Percentiles rank a stretch among this genome's conserved stretches.
Evolutionary conservation across 2,329 filamentous ascomycete species (phyloP).

Genomic region (Acephala macrosclerotiorum): DNA sequence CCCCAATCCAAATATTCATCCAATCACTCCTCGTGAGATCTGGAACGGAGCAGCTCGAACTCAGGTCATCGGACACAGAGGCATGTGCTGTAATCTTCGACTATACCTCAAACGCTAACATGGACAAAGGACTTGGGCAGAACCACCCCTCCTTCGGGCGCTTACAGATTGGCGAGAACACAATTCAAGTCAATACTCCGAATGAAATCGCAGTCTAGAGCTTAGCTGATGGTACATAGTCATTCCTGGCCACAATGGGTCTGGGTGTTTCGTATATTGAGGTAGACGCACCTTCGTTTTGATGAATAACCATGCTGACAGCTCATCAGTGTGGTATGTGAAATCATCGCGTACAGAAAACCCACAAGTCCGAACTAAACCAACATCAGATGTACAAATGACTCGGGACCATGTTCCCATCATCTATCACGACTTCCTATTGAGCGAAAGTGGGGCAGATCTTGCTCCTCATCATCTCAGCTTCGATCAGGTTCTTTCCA

Average conservation of each 20-base stretch:
- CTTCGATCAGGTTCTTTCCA: constrained; percentile 20
- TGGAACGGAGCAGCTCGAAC: constrained; percentile 16
- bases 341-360: too few species aligned
- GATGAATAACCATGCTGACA: too few species aligned
- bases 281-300: too few species aligned
- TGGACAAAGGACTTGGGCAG: constrained; percentile 17
- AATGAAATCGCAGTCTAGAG: too few species aligned
- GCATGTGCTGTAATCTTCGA: neutral
- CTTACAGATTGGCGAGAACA: constrained; percentile 27
- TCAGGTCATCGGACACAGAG: constrained; percentile 26
- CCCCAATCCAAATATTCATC: constrained; percentile 2
- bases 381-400: too few species aligned
- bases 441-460: constrained; percentile 27
- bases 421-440: constrained; percentile 29
- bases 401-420: constrained; percentile 28
- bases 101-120: constrained; percentile 16
- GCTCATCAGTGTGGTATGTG: too few species aligned
- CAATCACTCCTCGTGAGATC: neutral
- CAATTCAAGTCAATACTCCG: constrained; percentile 19
- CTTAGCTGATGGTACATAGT: constrained; percentile 16
- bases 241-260: constrained; percentile 20
- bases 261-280: constrained; percentile 24
- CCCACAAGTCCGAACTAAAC: too few species aligned
- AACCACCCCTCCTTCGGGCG: constrained; percentile 16
- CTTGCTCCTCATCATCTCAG: constrained; percentile 24